Base-by-base conservation (phyloP, 169 alveolate genomes). In the Plasmodium fragile region DNA sequence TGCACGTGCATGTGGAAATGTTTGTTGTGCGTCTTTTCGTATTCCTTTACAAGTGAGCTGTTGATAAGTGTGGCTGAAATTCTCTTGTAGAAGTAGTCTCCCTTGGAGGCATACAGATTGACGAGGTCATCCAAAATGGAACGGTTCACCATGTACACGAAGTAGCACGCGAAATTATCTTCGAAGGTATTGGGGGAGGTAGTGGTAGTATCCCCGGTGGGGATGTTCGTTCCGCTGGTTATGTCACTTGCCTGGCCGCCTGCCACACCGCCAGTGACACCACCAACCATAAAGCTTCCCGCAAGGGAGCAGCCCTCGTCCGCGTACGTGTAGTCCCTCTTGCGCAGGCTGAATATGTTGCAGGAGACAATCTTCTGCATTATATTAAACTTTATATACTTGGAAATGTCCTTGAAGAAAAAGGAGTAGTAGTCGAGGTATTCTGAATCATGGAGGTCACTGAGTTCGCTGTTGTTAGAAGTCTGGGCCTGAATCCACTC, bases 401-500 rank as follows among this genome's bases (percentile, higher is more conserved):
- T 87, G 2, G 93, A 87, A 30, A 87, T 77, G 11, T 87, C 93
- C 52, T 87, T 87, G 28, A 87, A 87, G 53, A 87, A 87, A 34
- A 87, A 87, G 18, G 93, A 87, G 81, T 87, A 87, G 72, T 87
- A 87, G 70, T 87, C 89, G 22, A 78, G 81, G 65, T 87, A 78
- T 53, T 87, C 93, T 65, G 93, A 87, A 22, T 87, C 82, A 41
- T 87, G 79, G 16, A 87, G n/a, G 13, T 87, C 81, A 65, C 53
- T 87, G 36, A 87, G 49, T n/a, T 59, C 89, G 6, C 82, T 65
- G 59, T 78, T 32, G 30, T 45, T 69, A 6, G 79, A 69, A 25
- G 79, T 78, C 41, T 85, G 75, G 2, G 81, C 70, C 7, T 85
- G 11, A 13, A 85, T 77, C 93, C 93, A 87, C 65, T 87, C 93